Conservation (phyloP, 495 filamentous ascomycete species). For the Annulohypoxylon moriforme region DNA sequence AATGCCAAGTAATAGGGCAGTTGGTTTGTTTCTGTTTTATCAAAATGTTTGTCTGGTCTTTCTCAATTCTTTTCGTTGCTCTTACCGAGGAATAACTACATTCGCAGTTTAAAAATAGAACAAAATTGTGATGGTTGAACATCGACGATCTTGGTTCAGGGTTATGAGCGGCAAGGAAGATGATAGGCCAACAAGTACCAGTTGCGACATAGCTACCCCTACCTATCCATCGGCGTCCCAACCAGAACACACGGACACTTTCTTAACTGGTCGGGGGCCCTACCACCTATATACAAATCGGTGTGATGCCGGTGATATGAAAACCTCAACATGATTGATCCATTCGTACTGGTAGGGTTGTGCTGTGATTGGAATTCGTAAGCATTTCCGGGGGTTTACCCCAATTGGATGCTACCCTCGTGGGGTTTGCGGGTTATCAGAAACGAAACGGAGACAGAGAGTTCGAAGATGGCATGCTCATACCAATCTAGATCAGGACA, state of each 20-base stretch:
- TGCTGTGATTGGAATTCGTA: constrained; percentile 34
- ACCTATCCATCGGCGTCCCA: constrained; percentile 23
- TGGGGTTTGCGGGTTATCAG: constrained; percentile 16
- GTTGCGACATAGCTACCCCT: constrained; percentile 23
- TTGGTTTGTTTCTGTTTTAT: constrained; percentile 3
- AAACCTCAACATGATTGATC: constrained; percentile 26
- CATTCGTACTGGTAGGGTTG: constrained; percentile 22
- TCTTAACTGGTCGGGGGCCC: constrained; percentile 25
- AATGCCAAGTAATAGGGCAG: constrained; percentile 23
- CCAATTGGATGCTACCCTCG: constrained; percentile 25
- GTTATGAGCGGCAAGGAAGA: constrained; percentile 4
- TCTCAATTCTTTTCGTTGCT: too few species aligned
- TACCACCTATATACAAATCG: constrained; percentile 2
- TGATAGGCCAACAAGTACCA: constrained; percentile 33
- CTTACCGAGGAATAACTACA: background rate
- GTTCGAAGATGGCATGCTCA: background rate
- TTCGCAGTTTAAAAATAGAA: constrained; percentile 32
- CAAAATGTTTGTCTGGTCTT: background rate
- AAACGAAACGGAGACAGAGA: background rate
- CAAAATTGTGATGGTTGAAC: constrained; percentile 7
- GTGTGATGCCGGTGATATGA: constrained; percentile 24
- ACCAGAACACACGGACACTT: constrained; percentile 21
- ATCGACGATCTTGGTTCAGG: constrained; percentile 33
- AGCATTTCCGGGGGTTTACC: constrained; percentile 28
- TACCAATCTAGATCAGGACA: constrained; percentile 10